These are phyloP conservation scores for Amborella trichopoda DNA, from an alignment of 164 flowering plant genomes.

Conservation along the genomic window DNA sequence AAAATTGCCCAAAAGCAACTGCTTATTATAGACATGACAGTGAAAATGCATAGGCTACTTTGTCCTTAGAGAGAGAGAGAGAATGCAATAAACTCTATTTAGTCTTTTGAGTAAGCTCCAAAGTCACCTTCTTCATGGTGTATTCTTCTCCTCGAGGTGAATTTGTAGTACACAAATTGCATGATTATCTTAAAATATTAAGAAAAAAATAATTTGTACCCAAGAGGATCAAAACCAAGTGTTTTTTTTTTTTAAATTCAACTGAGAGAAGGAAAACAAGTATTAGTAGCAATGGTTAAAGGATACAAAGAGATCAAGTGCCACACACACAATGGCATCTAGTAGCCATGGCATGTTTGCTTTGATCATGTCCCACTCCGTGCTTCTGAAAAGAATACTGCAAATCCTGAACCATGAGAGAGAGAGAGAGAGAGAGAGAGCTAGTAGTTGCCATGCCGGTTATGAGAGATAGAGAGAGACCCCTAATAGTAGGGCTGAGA, in stretches of 20 bases:
- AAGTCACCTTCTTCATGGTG: conserved; percentile 4
- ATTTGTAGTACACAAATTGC: conserved; percentile 63
- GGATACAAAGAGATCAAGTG: conserved; percentile 81
- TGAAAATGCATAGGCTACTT: too few relatives aligned
- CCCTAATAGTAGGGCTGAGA: too few relatives aligned
- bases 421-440: conserved; percentile 2
- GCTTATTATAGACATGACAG: too few relatives aligned
- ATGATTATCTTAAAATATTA: conserved; percentile 72
- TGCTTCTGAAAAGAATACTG: conserved; percentile 70
- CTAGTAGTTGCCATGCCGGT: too few relatives aligned
- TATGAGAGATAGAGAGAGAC: too few relatives aligned
- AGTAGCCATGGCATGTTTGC: conserved; percentile 89
- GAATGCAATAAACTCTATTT: too few relatives aligned
- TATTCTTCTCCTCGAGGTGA: conserved; percentile 10
- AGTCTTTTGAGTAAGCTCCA: conserved; percentile 18
- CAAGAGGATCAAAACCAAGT: conserved; percentile 1
- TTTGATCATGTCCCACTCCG: conserved; percentile 50
- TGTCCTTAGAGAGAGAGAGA: too few relatives aligned
- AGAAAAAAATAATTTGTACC: conserved; percentile 13
- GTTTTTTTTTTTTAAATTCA: background rate
- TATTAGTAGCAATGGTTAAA: too few relatives aligned
- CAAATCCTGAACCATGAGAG: conserved; percentile 3
- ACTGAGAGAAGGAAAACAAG: background rate
- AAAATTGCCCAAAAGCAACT: too few relatives aligned
- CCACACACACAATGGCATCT: conserved; percentile 76